Evolutionary conservation across 768 basidiomycete species (phyloP), one percentile per base, ranked within the genome.

Genomic region (Termitomyces sp.): DNA sequence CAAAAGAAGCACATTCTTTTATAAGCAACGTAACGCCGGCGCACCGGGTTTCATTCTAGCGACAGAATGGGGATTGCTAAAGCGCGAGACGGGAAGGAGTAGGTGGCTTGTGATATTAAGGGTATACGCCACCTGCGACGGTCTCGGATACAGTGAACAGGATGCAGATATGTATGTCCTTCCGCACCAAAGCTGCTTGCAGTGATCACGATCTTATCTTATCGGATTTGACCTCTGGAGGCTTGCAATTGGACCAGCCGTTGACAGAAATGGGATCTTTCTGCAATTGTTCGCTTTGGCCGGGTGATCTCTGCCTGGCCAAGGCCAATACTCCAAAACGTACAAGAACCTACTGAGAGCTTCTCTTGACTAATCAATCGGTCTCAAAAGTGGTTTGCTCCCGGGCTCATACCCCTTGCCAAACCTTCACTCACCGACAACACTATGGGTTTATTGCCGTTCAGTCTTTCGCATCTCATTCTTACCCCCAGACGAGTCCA

Each of bases 391-490:
- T 38, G 30, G 18, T 43, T 41, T 43, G 40, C 33, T 35, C 14
- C 43, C 55, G 48, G 33, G 35, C 13, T 36, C 14, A 10, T n/a
- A 11, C 48, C 43, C 52, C 24, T 50, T 47, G 35, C 56, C 18
- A 52, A 5, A n/a, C 35, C 16, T 46, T 44, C 38, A 16, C 24
- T 32, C 41, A 50, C 50, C 22, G 26, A 26, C 43, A 11, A 48
- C 43, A 54, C 51, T 22, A 66, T 62, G 60, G 61, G 63, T 52
- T 66, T 71, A 55, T 50, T 75, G 32, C 74, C 74, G n/a, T 73
- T 82, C 73, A 78, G 75, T 59, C 59, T 82, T 18, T 81, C 82
- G 41, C 74, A 83, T 66, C 72, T 84, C 61, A 70, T 83, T 67
- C 74, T 81, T 65, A 79, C 81, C 24, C 82, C 82, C 44, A 73